A percentile compares a stretch with the other conserved stretches of the same genome.
phyloP scores from a whole-genome alignment of 768 basidiomycete species.

The Tylopilus cervinicoccineus region DNA sequence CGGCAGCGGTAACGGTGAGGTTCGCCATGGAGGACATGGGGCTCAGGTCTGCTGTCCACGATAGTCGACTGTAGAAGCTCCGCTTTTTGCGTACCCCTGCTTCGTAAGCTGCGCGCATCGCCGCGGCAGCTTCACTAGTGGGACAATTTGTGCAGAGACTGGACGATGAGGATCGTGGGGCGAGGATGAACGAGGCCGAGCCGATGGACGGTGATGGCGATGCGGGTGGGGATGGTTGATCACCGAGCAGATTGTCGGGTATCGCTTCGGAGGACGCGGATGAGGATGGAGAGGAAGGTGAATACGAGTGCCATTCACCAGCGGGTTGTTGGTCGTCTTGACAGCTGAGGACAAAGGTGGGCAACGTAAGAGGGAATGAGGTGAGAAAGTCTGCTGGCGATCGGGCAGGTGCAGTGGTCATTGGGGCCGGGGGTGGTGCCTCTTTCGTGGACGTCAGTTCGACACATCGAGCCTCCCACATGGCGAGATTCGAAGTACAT shows the following conservation, averaged over 20 bases:
- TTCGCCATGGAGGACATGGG: conserved; percentile 22
- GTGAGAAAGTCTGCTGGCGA: conserved; percentile 44
- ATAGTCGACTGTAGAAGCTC: conserved; percentile 28
- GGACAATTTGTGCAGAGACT: conserved; percentile 21
- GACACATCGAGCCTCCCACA: conserved; percentile 58
- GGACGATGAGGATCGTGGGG: conserved; percentile 27
- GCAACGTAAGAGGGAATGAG: conserved; percentile 56
- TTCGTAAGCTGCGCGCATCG: conserved; percentile 32
- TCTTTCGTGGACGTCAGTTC: conserved; percentile 32
- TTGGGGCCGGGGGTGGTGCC: background rate
- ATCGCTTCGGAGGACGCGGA: conserved; percentile 29
- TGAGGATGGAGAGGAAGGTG: conserved; percentile 28
- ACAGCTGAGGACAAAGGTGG: conserved; percentile 33
- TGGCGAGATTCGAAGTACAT: conserved; percentile 62
- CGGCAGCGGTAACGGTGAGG: background rate
- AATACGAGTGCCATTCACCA: conserved; percentile 26
- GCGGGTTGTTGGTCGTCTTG: conserved; percentile 23
- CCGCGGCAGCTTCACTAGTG: conserved; percentile 20
- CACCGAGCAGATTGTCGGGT: conserved; percentile 17
- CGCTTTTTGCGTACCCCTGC: conserved; percentile 32
- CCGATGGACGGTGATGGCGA: conserved; percentile 29
- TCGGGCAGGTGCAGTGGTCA: conserved; percentile 26
- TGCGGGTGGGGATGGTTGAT: conserved; percentile 24
- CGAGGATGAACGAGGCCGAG: conserved; percentile 24
- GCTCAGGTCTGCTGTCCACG: conserved; percentile 27